Conservation (phyloP, 1,284 basidiomycete genomes). For the Boletus nobilissimus region DNA sequence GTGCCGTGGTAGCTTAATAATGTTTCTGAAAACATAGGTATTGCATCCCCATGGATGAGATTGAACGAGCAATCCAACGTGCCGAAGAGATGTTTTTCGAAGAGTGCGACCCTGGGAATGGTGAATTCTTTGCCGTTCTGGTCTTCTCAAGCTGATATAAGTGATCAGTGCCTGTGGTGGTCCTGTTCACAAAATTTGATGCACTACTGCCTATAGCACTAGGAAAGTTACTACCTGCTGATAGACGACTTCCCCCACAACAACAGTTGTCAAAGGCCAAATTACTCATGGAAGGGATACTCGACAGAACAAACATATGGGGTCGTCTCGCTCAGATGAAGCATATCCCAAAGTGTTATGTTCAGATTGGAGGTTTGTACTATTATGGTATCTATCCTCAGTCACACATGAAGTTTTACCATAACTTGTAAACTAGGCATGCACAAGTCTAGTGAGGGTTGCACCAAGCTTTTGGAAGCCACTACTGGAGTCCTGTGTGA, state of each 20-base stretch:
- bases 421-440: no score
- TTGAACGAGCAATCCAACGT: background rate
- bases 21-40: background rate
- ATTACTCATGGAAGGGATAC: background rate
- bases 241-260: background rate
- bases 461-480: conserved; percentile 1
- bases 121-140: background rate
- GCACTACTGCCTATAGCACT: background rate
- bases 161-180: background rate
- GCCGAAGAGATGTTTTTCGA: conserved; percentile 1
- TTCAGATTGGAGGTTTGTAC: background rate
- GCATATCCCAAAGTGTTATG: background rate
- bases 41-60: conserved; percentile 14
- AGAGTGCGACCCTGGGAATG: background rate
- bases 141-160: background rate
- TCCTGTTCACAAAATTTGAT: conserved; percentile 9
- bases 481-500: background rate
- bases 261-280: background rate
- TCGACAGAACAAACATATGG: background rate
- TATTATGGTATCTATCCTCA: no score
- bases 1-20: background rate
- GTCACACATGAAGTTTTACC: no score
- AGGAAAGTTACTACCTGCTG: background rate
- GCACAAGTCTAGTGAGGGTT: conserved; percentile 15
- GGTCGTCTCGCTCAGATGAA: background rate